Percentiles rank a stretch among this genome's conserved stretches.
phyloP scores from a whole-genome alignment of 2,329 filamentous ascomycete species.

The Trichoderma lentiforme region DNA sequence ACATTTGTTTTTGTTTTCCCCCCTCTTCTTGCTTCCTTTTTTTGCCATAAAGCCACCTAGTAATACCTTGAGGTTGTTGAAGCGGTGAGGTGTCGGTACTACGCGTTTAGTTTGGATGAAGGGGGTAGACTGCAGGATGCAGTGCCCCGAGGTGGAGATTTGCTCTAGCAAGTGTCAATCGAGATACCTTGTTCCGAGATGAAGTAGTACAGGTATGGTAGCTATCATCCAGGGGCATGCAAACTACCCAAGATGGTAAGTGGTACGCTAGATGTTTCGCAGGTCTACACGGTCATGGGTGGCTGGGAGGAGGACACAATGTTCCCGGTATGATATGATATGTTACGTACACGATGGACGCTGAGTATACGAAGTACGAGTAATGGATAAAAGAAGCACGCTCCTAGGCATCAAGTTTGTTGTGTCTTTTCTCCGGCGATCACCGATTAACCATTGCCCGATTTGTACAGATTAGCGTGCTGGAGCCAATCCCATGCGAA shows the following conservation, averaged over 20 bases:
- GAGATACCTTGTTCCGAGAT: not conserved
- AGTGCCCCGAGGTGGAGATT: not conserved
- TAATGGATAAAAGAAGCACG: not conserved
- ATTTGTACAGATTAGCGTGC: not conserved
- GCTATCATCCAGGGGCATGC: not conserved
- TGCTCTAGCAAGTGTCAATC: not conserved
- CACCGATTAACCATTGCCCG: not conserved
- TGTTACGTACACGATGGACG: not conserved
- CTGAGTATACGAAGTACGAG: not conserved
- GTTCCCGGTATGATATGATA: not conserved
- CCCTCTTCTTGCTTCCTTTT: not conserved
- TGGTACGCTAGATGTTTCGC: not conserved
- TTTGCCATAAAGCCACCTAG: not conserved
- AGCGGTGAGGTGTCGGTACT: slow-evolving; percentile 9
- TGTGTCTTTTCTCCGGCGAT: not conserved
- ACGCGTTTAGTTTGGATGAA: not conserved
- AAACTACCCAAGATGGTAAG: not conserved
- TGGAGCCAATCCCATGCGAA: not conserved
- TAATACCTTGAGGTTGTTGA: not conserved
- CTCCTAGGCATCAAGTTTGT: not conserved
- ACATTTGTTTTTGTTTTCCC: not conserved
- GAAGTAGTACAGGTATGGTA: not conserved
- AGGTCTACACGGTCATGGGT: not conserved
- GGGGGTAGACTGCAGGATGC: slow-evolving; percentile 11
- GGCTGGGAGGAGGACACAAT: not conserved